Evolutionary conservation across 192 early-diverging fungal species (phyloP).

Genomic region (Mortierella alpina): DNA sequence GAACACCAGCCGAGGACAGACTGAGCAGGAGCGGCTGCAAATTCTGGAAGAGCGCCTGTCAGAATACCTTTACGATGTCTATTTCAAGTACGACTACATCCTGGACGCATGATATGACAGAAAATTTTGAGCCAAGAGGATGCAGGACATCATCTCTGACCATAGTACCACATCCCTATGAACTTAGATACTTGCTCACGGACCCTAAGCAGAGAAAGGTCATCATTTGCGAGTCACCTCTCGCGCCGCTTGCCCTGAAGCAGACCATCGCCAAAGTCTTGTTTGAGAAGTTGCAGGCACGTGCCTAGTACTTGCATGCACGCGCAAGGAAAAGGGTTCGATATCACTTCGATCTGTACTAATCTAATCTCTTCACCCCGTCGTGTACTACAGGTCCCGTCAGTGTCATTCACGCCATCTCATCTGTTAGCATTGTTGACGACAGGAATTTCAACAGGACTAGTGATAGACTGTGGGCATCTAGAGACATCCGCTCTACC

Average conservation of each 20-base stretch:
- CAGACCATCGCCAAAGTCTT: constrained; percentile 76
- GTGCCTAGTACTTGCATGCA: neutral
- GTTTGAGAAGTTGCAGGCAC: constrained; percentile 79
- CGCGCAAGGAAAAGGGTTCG: no score
- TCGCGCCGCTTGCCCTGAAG: constrained; percentile 77
- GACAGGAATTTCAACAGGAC: constrained; percentile 78
- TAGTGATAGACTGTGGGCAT: constrained; percentile 91
- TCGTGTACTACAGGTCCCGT: constrained; percentile 67
- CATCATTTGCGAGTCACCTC: constrained; percentile 78
- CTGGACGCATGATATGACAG: neutral
- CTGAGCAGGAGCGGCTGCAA: constrained; percentile 44
- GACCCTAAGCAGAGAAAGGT: constrained; percentile 90
- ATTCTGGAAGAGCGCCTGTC: constrained; percentile 60
- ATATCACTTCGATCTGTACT: no score
- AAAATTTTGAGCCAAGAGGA: neutral
- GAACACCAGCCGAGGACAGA: constrained; percentile 39
- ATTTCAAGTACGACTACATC: constrained; percentile 53
- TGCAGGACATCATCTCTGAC: neutral
- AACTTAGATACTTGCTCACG: constrained; percentile 71
- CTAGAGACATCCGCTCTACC: constrained; percentile 81
- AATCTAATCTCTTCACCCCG: no score
- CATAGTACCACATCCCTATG: neutral
- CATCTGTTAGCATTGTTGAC: constrained; percentile 80
- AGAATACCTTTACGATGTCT: constrained; percentile 60
- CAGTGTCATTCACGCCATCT: constrained; percentile 79